Percentiles rank a stretch among this genome's conserved stretches.
Conservation (phyloP, 495 filamentous ascomycete species). For the Chaetomidium leptoderma region DNA sequence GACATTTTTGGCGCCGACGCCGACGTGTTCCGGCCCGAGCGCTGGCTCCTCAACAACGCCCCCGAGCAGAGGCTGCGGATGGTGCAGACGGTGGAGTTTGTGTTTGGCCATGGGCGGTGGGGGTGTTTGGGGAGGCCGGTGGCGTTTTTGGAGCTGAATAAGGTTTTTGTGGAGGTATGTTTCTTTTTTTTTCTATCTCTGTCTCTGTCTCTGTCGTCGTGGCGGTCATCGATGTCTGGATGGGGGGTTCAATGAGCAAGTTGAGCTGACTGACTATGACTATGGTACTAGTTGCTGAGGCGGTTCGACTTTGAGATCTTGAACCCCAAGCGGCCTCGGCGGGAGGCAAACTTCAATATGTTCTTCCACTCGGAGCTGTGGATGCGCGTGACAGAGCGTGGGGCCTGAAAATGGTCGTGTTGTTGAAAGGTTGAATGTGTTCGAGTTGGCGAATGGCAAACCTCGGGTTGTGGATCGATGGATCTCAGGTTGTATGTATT, state of each 20-base stretch:
- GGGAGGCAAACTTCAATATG: constrained; percentile 3
- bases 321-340: constrained; percentile 40
- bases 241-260: not conserved
- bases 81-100: constrained; percentile 27
- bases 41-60: constrained; percentile 46
- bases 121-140: not conserved
- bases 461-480: no score
- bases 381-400: constrained; percentile 10
- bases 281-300: constrained; percentile 18
- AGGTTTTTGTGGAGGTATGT: constrained; percentile 36
- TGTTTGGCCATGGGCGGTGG: constrained; percentile 23
- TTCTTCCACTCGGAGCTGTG: not conserved
- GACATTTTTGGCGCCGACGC: constrained; percentile 39
- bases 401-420: not conserved
- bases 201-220: no score
- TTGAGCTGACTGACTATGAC: not conserved
- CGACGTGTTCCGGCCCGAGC: constrained; percentile 46
- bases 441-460: not conserved
- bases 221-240: no score
- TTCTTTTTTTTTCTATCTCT: no score
- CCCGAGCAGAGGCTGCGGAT: constrained; percentile 29
- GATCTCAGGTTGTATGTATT: no score
- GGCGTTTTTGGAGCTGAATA: not conserved
- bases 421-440: not conserved
- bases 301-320: constrained; percentile 45